These are phyloP conservation scores for Fusarium algeriense DNA, from an alignment of 2,329 filamentous ascomycete genomes.

Conservation along the genomic window DNA sequence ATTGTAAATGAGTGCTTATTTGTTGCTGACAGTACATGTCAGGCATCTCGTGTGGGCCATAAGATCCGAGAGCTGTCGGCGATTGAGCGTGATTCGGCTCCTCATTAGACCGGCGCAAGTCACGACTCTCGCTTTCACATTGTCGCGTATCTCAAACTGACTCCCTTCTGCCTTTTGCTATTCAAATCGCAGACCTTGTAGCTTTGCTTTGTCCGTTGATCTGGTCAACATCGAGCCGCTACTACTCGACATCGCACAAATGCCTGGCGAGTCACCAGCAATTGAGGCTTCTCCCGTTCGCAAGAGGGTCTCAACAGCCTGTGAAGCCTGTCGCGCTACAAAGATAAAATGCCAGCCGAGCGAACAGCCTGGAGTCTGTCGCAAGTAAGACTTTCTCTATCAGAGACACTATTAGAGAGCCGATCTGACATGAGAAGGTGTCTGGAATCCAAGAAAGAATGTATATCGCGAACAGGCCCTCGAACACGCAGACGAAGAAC, in stretches of 20 bases:
- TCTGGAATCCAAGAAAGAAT: constrained; percentile 65
- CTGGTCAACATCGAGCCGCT: background rate
- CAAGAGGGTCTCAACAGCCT: constrained; percentile 58
- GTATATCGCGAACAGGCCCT: constrained; percentile 63
- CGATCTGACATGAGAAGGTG: constrained; percentile 55
- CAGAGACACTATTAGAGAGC: background rate
- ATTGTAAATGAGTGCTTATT: background rate
- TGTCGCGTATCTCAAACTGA: background rate
- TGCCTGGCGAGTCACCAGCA: constrained; percentile 30
- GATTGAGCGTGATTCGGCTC: constrained; percentile 30
- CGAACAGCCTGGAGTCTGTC: constrained; percentile 62
- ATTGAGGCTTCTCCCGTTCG: constrained; percentile 26
- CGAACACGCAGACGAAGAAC: constrained; percentile 62
- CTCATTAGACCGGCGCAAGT: constrained; percentile 29
- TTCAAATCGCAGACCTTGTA: background rate
- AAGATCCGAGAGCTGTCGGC: constrained; percentile 37
- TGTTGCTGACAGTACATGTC: constrained; percentile 7
- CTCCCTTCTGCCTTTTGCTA: background rate
- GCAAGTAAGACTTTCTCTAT: constrained; percentile 56
- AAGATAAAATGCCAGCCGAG: constrained; percentile 67
- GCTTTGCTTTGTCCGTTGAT: background rate
- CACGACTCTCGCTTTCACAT: background rate
- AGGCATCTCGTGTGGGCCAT: background rate
- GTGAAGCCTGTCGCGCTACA: constrained; percentile 65
- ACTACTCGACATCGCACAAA: background rate